Conservation (phyloP, 306 rosid species). For the Ammopiptanthus mongolicus region DNA sequence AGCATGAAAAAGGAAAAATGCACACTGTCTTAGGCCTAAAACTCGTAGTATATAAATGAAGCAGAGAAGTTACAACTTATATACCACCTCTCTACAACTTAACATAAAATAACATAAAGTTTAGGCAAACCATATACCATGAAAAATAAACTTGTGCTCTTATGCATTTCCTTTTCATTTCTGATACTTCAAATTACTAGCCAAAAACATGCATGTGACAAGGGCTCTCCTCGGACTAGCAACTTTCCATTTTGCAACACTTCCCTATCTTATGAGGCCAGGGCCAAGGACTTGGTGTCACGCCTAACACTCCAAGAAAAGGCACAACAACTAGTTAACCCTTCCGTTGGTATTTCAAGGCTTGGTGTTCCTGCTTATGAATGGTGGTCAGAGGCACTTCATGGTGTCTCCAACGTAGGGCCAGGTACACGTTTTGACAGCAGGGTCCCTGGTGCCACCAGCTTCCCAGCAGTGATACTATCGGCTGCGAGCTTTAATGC, state of each 20-base stretch:
- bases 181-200: conserved; percentile 19
- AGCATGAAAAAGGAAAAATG: not conserved
- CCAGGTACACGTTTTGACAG: conserved; percentile 54
- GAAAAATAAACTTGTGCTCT: conserved; percentile 27
- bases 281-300: conserved; percentile 55
- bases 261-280: conserved; percentile 33
- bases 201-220: conserved; percentile 62
- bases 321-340: conserved; percentile 43
- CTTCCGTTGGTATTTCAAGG: conserved; percentile 37
- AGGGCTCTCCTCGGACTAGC: conserved; percentile 25
- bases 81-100: not conserved
- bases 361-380: conserved; percentile 67
- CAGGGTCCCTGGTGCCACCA: conserved; percentile 65
- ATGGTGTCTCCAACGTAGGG: conserved; percentile 63
- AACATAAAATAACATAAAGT: not conserved
- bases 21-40: not conserved
- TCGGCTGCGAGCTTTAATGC: conserved; percentile 66
- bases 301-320: conserved; percentile 61
- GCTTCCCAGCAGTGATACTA: conserved; percentile 61
- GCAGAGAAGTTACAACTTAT: not conserved
- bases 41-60: conserved; percentile 30
- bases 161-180: conserved; percentile 15
- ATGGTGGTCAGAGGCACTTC: conserved; percentile 90
- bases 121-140: conserved; percentile 22
- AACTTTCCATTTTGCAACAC: conserved; percentile 56